Base-by-base conservation (phyloP, 179 eudicot genomes). In the Monotropa hypopitys region DNA sequence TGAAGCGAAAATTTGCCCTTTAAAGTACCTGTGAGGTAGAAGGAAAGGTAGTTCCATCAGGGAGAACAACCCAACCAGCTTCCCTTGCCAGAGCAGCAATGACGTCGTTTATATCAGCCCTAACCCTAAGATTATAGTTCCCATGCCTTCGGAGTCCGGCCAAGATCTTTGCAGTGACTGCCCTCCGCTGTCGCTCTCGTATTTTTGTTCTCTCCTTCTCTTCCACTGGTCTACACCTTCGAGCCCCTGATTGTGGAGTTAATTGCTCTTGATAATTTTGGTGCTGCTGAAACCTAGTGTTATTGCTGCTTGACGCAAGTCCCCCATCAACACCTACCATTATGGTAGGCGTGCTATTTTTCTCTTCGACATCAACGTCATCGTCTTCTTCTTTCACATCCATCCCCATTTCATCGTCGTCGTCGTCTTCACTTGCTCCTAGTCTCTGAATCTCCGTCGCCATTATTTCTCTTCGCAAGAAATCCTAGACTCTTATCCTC, bases 31-130 rank as follows among this genome's bases (percentile, higher is more conserved):
- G 98, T 10, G 91, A 88, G 76, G 82, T 88, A 49, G 95, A 88
- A 75, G 97, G 98, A 81, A 90, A 93, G 78, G 99, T 93, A 50
- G 99, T 95, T 47, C 99, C 99, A 86, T 95, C 99, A 21, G 98
- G 98, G 81, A 95, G 97, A 86, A 95, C 98, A 80, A 93, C 92
- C 99, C 99, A 95, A 56, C 99, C 99, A 80, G 99, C 99, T 88
- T 95, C 99, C 83, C 96, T 93, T 0, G 99, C 99, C 86, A 95
- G 81, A 80, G 98, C 99, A 38, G 97, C 92, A 74, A 95, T 95
- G 30, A 95, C 98, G 81, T 95, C 99, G 83, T 95, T 95, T 35
- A 95, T 95, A 80, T 95, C 99, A 53, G 97, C 98, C 80, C 98
- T 89, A 69, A 95, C 99, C 86, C 99, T 89, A 61, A 95, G 97